A percentile compares a stretch with the other conserved stretches of the same genome.
These are phyloP conservation scores for Sporothrix mexicana DNA, from an alignment of 2,329 filamentous ascomycete genomes.

Conservation along the genomic window DNA sequence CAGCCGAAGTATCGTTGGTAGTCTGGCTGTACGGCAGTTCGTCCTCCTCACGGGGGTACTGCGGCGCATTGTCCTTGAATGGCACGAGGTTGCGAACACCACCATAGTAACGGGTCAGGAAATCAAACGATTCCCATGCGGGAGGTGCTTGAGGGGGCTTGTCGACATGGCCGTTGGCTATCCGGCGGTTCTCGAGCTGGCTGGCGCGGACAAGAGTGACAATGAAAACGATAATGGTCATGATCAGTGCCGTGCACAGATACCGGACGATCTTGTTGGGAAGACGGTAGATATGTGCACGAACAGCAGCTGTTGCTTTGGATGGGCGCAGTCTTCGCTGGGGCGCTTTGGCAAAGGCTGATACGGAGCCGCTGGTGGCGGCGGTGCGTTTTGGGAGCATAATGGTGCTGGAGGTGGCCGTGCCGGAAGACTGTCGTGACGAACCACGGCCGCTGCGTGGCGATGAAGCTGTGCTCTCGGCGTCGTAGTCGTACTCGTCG, in stretches of 20 bases:
- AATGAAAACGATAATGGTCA: constrained; percentile 76
- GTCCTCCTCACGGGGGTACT: constrained; percentile 75
- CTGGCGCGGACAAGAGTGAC: constrained; percentile 75
- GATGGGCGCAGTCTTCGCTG: constrained; percentile 33
- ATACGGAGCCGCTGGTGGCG: constrained; percentile 39
- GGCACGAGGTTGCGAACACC: constrained; percentile 76
- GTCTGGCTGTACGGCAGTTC: constrained; percentile 55
- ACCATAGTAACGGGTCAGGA: constrained; percentile 87
- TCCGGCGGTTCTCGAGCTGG: constrained; percentile 68
- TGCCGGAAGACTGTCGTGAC: constrained; percentile 55
- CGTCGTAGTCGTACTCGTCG: constrained; percentile 46
- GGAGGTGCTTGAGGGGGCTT: constrained; percentile 68
- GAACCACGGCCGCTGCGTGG: constrained; percentile 56
- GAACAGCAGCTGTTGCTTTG: constrained; percentile 38
- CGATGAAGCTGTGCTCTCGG: constrained; percentile 45
- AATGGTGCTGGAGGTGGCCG: constrained; percentile 50
- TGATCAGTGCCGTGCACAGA: constrained; percentile 73
- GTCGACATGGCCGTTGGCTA: constrained; percentile 62
- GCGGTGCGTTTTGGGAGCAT: constrained; percentile 52
- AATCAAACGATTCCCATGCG: constrained; percentile 83
- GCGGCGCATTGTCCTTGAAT: constrained; percentile 70
- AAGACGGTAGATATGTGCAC: constrained; percentile 62
- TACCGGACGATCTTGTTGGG: constrained; percentile 78
- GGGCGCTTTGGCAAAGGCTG: constrained; percentile 35
- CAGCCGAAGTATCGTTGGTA: constrained; percentile 16